Conservation (phyloP, 192 early-diverging fungal species). For the Ambispora gerdemannii region DNA sequence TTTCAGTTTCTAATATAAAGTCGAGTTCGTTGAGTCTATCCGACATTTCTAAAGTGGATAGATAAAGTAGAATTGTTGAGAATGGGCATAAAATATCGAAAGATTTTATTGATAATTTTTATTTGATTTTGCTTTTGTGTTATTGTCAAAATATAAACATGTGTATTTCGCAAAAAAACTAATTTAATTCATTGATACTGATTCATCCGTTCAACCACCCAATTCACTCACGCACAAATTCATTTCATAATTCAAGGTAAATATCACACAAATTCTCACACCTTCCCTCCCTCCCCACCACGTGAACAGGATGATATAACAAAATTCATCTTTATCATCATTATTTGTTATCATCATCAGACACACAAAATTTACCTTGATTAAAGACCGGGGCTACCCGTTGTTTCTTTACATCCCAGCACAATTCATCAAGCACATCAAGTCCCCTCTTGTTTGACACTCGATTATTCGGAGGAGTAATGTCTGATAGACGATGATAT, state of each 20-base stretch:
- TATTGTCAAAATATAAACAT: background rate
- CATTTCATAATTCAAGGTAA: too few relatives aligned
- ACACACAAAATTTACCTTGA: conserved; percentile 32
- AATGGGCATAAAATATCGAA: conserved; percentile 6
- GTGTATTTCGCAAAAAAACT: background rate
- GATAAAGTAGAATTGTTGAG: too few relatives aligned
- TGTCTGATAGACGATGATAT: conserved; percentile 31
- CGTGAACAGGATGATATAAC: too few relatives aligned
- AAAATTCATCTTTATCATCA: background rate
- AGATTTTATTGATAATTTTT: conserved; percentile 8
- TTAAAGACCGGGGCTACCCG: conserved; percentile 33
- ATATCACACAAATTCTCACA: too few relatives aligned
- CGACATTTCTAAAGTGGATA: conserved; percentile 38
- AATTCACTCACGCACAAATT: too few relatives aligned
- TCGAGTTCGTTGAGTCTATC: conserved; percentile 33
- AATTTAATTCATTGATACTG: background rate
- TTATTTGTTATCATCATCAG: background rate
- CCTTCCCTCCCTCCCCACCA: too few relatives aligned
- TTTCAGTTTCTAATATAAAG: conserved; percentile 32
- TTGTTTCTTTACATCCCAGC: conserved; percentile 36
- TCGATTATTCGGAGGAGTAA: conserved; percentile 12
- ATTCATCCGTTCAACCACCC: background rate
- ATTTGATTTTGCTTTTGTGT: conserved; percentile 16
- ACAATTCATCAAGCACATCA: conserved; percentile 32
- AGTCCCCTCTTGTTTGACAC: conserved; percentile 26